Base-by-base conservation (phyloP, 2,329 filamentous ascomycete genomes). In the Botrytis hyacinthi region DNA sequence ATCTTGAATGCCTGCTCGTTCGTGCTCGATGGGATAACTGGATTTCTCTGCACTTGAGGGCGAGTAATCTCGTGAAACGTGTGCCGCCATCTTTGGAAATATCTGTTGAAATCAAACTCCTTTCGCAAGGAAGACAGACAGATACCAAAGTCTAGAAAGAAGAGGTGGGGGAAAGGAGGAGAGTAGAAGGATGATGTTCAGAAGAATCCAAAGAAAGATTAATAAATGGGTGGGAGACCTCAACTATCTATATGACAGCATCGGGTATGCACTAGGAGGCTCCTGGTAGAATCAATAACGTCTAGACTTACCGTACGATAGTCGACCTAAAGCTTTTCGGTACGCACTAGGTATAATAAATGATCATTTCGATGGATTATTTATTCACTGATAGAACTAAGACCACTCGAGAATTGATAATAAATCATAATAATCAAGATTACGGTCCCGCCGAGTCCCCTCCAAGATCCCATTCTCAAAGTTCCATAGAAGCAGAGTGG, bases 11-110 rank as follows among this genome's bases (percentile, higher is more conserved):
- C 8, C 35, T 68, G 35, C 8, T 22, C 61, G 35, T 20, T 67
- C 59, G 51, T 32, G 70, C 44, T 42, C 46, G 22, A 54, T 9
- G 40, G 48, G 62, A 35, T 16, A 32, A 22, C 22, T 59, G 26
- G 29, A 29, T 29, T 72, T 65, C 46, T 72, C 70, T 20, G 32
- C 62, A n/a, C 70, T 72, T 46, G 70, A 72, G 18, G 70, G 61
- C 44, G 70, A 66, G 67, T 70, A 32, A 22, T 60, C 22, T 22
- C 54, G 51, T 26, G n/a, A 29, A 61, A 46, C 18, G 8, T 32
- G 29, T 35, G 29, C 32, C 12, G 51, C 54, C 51, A 70, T 61
- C 44, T 32, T 70, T 37, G 67, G 32, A 54, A 40, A 20, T 44
- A 35, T 32, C 51, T 44, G n/a, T 20, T 46, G 51, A 29, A 61